Conservation (phyloP, 1,139 yeast species). For the Arxiozyma heterogenica region DNA sequence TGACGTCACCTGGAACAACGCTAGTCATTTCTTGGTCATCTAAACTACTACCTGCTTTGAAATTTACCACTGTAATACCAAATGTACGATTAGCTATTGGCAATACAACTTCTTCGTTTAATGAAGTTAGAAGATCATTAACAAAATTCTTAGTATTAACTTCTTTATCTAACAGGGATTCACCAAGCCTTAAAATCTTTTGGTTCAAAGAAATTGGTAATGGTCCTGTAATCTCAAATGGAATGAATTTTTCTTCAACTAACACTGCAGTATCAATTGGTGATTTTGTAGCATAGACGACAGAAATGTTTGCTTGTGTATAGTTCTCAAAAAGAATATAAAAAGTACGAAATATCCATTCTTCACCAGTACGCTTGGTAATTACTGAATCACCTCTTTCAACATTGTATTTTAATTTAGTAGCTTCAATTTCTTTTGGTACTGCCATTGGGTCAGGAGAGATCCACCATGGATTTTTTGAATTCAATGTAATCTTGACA, state of each 20-base stretch:
- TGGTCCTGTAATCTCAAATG: constrained; percentile 6
- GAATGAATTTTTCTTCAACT: constrained; percentile 13
- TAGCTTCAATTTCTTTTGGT: constrained; percentile 43
- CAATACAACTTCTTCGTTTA: constrained; percentile 31
- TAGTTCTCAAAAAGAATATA: constrained; percentile 69
- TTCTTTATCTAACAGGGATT: constrained; percentile 3
- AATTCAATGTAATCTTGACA: constrained; percentile 27
- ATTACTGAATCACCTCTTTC: constrained; percentile 58
- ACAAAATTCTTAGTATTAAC: constrained; percentile 7
- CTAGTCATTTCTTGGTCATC: constrained; percentile 37
- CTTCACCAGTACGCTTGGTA: constrained; percentile 49
- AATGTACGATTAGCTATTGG: constrained; percentile 60
- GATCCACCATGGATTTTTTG: constrained; percentile 31
- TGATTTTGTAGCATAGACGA: constrained; percentile 46
- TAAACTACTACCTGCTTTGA: constrained; percentile 45
- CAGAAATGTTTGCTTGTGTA: constrained; percentile 49
- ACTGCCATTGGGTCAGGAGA: constrained; percentile 38
- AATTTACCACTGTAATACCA: constrained; percentile 60
- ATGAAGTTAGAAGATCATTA: constrained; percentile 25
- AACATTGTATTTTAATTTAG: constrained; percentile 37
- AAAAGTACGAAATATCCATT: constrained; percentile 50
- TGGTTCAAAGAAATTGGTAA: constrained; percentile 3
- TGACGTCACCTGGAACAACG: constrained; percentile 73
- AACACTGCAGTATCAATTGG: constrained; percentile 45
- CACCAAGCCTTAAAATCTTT: constrained; percentile 6